Percentiles rank a stretch among this genome's conserved stretches.
Evolutionary conservation across 495 filamentous ascomycete species (phyloP).

Genomic region (Hyaloscypha variabilis): DNA sequence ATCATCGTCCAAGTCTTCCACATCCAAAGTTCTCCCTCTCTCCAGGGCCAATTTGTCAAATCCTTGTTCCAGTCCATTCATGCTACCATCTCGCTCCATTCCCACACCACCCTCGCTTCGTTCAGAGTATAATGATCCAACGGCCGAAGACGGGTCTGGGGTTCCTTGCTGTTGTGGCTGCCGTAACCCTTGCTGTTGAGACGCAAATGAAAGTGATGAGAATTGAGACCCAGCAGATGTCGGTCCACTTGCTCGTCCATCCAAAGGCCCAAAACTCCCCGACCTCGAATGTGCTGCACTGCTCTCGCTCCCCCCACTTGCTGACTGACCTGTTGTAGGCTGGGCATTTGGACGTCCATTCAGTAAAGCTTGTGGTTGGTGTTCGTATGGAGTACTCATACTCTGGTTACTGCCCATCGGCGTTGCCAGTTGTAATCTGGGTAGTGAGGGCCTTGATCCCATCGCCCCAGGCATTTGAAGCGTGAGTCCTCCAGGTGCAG

Average conservation of each 20-base stretch:
- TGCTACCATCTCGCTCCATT: conserved; percentile 78
- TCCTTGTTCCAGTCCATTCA: conserved; percentile 53
- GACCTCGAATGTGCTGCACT: conserved; percentile 69
- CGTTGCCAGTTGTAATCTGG: conserved; percentile 78
- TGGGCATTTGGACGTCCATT: conserved; percentile 49
- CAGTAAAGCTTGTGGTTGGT: conserved; percentile 34
- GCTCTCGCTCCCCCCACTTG: conserved; percentile 72
- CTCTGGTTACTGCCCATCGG: conserved; percentile 76
- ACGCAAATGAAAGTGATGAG: conserved; percentile 74
- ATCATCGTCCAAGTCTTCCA: conserved; percentile 92
- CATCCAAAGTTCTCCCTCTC: conserved; percentile 79
- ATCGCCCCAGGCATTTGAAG: conserved; percentile 35
- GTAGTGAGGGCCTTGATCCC: conserved; percentile 60
- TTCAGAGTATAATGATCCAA: conserved; percentile 81
- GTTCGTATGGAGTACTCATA: conserved; percentile 68
- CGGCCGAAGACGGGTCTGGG: conserved; percentile 86
- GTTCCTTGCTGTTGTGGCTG: conserved; percentile 55
- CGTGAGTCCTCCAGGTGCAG: conserved; percentile 34
- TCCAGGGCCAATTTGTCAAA: conserved; percentile 75
- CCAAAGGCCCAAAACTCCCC: conserved; percentile 72
- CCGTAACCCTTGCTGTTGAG: conserved; percentile 55
- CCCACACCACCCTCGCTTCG: conserved; percentile 64
- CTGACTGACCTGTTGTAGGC: conserved; percentile 44
- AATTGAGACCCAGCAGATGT: conserved; percentile 82
- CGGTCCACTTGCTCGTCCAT: conserved; percentile 72